phyloP scores from a whole-genome alignment of 1,284 basidiomycete species.

The Vanrija humicola region DNA sequence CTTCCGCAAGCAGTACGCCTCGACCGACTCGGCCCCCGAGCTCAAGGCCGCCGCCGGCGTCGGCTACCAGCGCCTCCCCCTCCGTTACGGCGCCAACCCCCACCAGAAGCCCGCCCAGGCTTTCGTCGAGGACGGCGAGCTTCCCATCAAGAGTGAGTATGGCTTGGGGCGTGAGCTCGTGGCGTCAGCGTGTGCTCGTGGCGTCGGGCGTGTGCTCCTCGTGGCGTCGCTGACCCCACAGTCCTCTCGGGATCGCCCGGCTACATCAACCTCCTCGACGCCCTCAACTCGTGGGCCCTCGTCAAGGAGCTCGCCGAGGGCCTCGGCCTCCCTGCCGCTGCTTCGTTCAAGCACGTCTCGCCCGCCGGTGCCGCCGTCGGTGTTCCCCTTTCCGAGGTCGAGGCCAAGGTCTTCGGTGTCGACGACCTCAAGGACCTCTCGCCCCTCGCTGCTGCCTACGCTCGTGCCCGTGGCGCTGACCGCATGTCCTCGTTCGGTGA shows the following conservation, averaged over 20 bases:
- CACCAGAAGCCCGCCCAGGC: conserved; percentile 99
- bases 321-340: conserved; percentile 78
- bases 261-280: conserved; percentile 99
- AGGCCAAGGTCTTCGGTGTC: conserved; percentile 94
- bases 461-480: conserved; percentile 93
- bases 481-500: conserved; percentile 99
- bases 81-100: conserved; percentile 96
- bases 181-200: conserved; percentile 50
- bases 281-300: conserved; percentile 93
- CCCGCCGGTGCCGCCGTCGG: conserved; percentile 95
- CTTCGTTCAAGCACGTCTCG: conserved; percentile 99
- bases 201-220: neutral
- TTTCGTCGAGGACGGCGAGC: conserved; percentile 79
- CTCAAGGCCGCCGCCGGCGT: conserved; percentile 58
- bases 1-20: conserved; percentile 93
- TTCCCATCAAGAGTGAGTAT: conserved; percentile 84
- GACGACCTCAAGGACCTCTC: conserved; percentile 88
- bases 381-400: conserved; percentile 72
- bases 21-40: conserved; percentile 63
- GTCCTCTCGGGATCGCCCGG: conserved; percentile 92
- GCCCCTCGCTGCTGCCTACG: conserved; percentile 87
- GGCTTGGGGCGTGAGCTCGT: too few species aligned
- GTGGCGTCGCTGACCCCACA: conserved; percentile 37
- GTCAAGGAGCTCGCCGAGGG: conserved; percentile 91
- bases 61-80: conserved; percentile 73